A percentile compares a stretch with the other conserved stretches of the same genome.
These are phyloP conservation scores for Zygosaccharomyces sapae DNA, from an alignment of 1,139 yeast genomes.

Conservation along the genomic window DNA sequence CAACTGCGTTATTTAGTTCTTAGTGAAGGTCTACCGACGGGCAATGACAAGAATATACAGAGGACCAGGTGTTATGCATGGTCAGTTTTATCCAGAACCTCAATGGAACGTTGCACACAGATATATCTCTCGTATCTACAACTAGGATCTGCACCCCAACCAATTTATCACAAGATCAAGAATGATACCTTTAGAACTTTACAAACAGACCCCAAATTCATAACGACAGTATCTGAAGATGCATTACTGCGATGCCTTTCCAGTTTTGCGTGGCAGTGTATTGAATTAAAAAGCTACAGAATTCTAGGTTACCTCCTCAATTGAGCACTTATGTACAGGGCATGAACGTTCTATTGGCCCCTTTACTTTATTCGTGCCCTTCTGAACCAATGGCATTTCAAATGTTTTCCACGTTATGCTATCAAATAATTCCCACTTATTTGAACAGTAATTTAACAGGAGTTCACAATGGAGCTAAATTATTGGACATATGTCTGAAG, in stretches of 20 bases:
- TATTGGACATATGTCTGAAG: conserved; percentile 67
- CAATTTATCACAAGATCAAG: conserved; percentile 57
- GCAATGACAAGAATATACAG: conserved; percentile 44
- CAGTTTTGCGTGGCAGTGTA: conserved; percentile 57
- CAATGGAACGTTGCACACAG: conserved; percentile 51
- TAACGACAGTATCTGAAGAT: conserved; percentile 62
- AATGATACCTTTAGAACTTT: conserved; percentile 87
- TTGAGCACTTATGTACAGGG: conserved; percentile 75
- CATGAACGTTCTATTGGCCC: conserved; percentile 83
- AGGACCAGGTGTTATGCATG: conserved; percentile 76
- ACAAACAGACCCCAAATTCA: conserved; percentile 68
- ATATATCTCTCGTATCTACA: conserved; percentile 54
- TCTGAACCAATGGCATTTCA: conserved; percentile 87
- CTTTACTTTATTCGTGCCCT: conserved; percentile 69
- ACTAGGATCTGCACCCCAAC: conserved; percentile 54
- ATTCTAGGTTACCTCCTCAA: conserved; percentile 10
- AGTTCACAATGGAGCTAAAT: conserved; percentile 69
- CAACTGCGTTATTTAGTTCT: conserved; percentile 76
- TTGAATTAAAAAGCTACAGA: conserved; percentile 15
- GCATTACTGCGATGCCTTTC: conserved; percentile 66
- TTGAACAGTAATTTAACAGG: conserved; percentile 76
- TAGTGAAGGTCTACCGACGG: conserved; percentile 66
- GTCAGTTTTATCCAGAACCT: conserved; percentile 69
- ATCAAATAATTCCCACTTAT: conserved; percentile 65
- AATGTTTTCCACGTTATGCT: conserved; percentile 42